Evolutionary conservation across 805 yeast species (phyloP), one percentile per base, ranked within the genome.

Genomic region (Kazachstania psychrophila): DNA sequence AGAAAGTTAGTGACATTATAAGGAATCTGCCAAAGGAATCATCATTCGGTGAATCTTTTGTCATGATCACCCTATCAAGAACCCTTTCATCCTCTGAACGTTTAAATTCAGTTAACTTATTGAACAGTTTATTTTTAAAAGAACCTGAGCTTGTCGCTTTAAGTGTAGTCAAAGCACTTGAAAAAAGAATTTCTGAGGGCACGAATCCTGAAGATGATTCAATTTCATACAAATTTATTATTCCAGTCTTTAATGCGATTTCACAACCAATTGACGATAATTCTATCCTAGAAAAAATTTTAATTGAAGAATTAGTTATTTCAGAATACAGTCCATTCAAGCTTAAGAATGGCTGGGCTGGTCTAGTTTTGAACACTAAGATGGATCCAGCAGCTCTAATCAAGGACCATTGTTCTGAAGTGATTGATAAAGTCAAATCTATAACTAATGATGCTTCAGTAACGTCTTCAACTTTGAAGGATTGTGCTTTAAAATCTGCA

Each of bases 291-390:
- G 50, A 54, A 4, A 39, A 53, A 6, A 59, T 65, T 16, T 43
- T 78, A 12, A 42, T 67, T 14, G 58, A 65, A 8, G 41, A 66
- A 13, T 49, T 77, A 13, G 52, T 74, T 17, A 43, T 70, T 5
- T 47, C 70, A 13, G 81, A 78, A 47, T 67, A 65, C 40, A 34
- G 48, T 2, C 36, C 46, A 2, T 52, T 73, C n/a, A 44, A 58
- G 31, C 39, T 56, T 43, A 61, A 65, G 53, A 61, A 71, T 41
- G 78, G 80, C 2, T 89, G 97, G 97, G 80, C 86, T 23, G 82
- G 82, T 0, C 58, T 86, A 28, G 77, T 77, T 25, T 72, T 79
- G 48, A 64, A 72, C 31, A 70, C 81, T 6, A 51, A 60, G 2
- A 48, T 70, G 22, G 94, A 88, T 52, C 84, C 95, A 2, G 81